Base-by-base conservation (phyloP, 352 stramenopile genomes). In the Pythium brachiatum region DNA sequence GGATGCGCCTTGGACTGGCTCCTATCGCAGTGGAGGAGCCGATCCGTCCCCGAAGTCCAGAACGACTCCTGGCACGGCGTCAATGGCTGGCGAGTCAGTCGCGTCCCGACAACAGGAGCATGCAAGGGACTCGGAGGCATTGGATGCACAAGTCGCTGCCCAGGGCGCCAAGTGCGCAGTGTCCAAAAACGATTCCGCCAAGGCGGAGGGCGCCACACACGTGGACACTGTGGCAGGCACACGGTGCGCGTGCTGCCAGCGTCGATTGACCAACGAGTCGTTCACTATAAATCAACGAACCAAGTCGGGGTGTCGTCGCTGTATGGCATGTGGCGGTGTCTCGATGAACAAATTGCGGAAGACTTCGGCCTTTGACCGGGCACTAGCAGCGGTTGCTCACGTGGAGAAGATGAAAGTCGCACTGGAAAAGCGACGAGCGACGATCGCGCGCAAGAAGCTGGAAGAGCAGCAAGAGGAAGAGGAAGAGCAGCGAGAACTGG, bases 201-300 rank as follows among this genome's bases (percentile, higher is more conserved):
- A n/a, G 8, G 34, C 8, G 9, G 3, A 41, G 9, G 4, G 9
- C 8, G 7, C 13, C 34, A 41, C 34, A 18, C 8, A 13, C 7
- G 34, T 41, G 34, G 21, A 38, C 9, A 26, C n/a, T 15, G 31
- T 26, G n/a, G 20, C 25, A 39, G 21, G 26, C 21, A 46, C 34
- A 21, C n/a, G n/a, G 25, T 56, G 57, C 32, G 31, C 23, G 15
- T 63, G 57, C 44, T 63, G 57, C 32, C 15, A 34, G 46, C 46
- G 57, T 18, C 16, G 18, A 0, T 31, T 63, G 7, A 48, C 16
- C 11, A 26, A 39, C 6, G 3, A 18, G 21, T 29, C 54, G 16
- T 63, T 63, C 15, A 48, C 56, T n/a, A 32, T 15, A 16, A 34
- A 26, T 15, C 43, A 55, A 34, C 56, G 31, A 0, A 44, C 7